Percentiles rank a stretch among this genome's conserved stretches.
These are phyloP conservation scores for Heliosperma pusillum DNA, from an alignment of 148 eudicot genomes.

Conservation along the genomic window DNA sequence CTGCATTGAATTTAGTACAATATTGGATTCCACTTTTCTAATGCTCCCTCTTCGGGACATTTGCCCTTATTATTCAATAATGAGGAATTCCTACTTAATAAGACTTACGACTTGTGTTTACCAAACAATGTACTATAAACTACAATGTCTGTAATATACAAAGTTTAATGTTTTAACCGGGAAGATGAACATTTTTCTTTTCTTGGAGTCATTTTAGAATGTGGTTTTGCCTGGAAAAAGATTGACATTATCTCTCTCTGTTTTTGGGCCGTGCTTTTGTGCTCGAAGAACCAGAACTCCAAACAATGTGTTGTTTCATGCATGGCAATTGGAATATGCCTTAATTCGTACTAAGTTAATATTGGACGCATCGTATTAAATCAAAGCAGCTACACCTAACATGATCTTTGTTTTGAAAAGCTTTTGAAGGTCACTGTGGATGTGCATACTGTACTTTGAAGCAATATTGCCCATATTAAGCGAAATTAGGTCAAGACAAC, in stretches of 20 bases:
- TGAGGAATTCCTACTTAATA: background rate
- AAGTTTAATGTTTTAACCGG: background rate
- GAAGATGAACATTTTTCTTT: background rate
- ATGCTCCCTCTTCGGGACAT: background rate
- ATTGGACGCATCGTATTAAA: background rate
- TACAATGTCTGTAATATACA: background rate
- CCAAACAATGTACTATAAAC: background rate
- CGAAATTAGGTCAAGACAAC: background rate
- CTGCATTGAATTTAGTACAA: background rate
- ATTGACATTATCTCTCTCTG: background rate
- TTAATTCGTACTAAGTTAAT: background rate
- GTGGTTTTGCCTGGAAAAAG: background rate
- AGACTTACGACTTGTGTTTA: background rate
- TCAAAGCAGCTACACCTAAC: background rate
- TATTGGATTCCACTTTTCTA: background rate
- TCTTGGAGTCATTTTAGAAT: background rate
- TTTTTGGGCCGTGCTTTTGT: background rate
- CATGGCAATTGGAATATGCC: background rate
- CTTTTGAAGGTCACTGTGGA: background rate
- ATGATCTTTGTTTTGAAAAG: background rate
- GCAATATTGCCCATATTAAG: background rate
- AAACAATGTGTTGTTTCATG: background rate
- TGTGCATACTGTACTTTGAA: background rate
- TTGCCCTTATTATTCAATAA: background rate
- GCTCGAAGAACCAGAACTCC: background rate